phyloP scores from a whole-genome alignment of 2,329 filamentous ascomycete genomes.

The Clonostachys solani region DNA sequence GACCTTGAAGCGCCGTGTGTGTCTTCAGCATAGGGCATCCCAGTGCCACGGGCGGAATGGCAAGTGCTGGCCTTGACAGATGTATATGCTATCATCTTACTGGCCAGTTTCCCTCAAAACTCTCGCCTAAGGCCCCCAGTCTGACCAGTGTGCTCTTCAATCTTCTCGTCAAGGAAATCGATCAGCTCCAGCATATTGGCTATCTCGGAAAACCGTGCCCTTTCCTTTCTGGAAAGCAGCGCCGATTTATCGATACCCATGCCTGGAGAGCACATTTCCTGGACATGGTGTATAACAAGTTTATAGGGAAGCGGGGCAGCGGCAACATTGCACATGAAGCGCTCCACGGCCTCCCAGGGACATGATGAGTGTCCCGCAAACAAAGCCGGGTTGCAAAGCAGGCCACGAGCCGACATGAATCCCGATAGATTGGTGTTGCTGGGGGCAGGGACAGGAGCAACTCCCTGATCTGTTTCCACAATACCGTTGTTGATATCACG shows the following conservation, averaged over 20 bases:
- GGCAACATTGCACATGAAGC: constrained; percentile 56
- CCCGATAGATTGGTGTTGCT: constrained; percentile 49
- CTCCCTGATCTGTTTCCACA: background rate
- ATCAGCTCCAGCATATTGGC: constrained; percentile 53
- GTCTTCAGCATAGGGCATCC: too few relatives aligned
- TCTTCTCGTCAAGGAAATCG: constrained; percentile 54
- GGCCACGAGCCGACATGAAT: constrained; percentile 66
- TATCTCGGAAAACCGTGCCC: constrained; percentile 42
- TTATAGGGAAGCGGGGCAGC: constrained; percentile 57
- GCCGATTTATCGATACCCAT: constrained; percentile 46
- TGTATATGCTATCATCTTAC: too few relatives aligned
- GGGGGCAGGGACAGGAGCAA: constrained; percentile 14
- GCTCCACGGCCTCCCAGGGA: constrained; percentile 58
- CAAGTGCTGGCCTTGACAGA: too few relatives aligned
- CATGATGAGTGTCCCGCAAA: constrained; percentile 54
- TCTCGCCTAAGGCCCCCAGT: constrained; percentile 22
- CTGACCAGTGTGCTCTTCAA: constrained; percentile 25
- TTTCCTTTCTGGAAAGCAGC: constrained; percentile 53
- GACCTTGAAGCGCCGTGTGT: too few relatives aligned
- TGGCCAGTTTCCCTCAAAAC: constrained; percentile 13
- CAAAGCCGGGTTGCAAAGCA: constrained; percentile 64
- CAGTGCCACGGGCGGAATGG: too few relatives aligned
- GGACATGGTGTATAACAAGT: constrained; percentile 60
- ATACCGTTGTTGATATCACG: constrained; percentile 12
- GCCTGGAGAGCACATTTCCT: constrained; percentile 60